phyloP scores from a whole-genome alignment of 2,329 filamentous ascomycete genomes.

The Sclerotinia nivalis region DNA sequence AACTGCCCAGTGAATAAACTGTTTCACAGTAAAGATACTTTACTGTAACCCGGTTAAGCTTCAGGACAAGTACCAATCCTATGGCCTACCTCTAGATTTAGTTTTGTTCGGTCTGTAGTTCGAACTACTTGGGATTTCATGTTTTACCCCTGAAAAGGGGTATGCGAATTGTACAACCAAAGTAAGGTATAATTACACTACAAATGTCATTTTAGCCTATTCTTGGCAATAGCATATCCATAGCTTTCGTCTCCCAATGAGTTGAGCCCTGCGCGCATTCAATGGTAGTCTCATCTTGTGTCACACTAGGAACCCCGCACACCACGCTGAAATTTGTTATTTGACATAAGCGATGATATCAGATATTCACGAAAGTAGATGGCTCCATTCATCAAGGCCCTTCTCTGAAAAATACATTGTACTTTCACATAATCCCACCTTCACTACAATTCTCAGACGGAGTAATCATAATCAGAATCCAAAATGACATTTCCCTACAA shows the following conservation, averaged over 20 bases:
- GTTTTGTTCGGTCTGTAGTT: not conserved
- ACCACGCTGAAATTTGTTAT: not conserved
- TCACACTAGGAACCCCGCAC: not conserved
- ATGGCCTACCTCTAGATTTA: not conserved
- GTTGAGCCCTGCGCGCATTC: not conserved
- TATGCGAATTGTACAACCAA: no score
- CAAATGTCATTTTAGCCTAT: not conserved
- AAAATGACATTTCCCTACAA: slow-evolving; percentile 13
- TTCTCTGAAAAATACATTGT: not conserved
- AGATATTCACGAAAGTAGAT: not conserved
- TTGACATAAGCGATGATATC: slow-evolving; percentile 1
- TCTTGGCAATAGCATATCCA: not conserved
- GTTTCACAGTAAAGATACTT: not conserved
- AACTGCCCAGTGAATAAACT: not conserved
- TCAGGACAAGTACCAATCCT: not conserved
- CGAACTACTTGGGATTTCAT: no score
- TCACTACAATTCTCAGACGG: not conserved
- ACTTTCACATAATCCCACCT: not conserved
- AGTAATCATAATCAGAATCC: not conserved
- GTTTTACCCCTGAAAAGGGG: no score
- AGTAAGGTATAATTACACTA: not conserved
- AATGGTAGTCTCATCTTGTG: not conserved
- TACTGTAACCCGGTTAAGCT: not conserved
- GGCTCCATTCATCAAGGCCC: not conserved
- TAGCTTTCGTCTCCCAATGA: not conserved